Conservation (phyloP, 2,329 filamentous ascomycete species). For the Elsinoe fawcettii region DNA sequence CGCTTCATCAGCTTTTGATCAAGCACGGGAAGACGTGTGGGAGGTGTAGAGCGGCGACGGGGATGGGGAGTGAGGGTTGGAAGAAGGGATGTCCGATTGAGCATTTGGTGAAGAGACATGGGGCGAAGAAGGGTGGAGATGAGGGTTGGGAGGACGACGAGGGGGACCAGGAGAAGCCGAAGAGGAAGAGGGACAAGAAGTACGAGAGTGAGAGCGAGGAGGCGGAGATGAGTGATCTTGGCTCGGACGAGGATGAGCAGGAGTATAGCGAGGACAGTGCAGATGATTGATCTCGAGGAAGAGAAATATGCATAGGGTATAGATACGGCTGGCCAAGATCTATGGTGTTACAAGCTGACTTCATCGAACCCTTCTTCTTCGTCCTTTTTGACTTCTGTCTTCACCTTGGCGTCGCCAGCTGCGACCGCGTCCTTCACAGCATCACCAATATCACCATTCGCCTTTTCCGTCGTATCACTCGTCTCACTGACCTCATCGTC, state of each 20-base stretch:
- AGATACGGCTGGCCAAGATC: not conserved
- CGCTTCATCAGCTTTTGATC: conserved; percentile 55
- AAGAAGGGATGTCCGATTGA: conserved; percentile 57
- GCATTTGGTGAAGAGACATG: conserved; percentile 52
- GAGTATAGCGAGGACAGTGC: conserved; percentile 3
- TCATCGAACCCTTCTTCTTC: conserved; percentile 7
- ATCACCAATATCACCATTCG: not conserved
- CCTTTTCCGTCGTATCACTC: conserved; percentile 13
- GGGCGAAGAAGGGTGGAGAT: conserved; percentile 42
- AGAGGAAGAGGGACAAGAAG: conserved; percentile 72
- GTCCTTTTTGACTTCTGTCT: conserved; percentile 1
- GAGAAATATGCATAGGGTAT: not conserved
- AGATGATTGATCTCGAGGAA: not conserved
- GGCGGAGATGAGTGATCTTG: conserved; percentile 27
- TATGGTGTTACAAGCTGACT: conserved; percentile 3
- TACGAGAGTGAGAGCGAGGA: conserved; percentile 59
- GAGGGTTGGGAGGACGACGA: conserved; percentile 56
- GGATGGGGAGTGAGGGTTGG: conserved; percentile 55
- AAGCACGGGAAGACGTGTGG: conserved; percentile 56
- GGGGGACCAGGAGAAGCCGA: conserved; percentile 74
- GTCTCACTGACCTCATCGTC: conserved; percentile 9
- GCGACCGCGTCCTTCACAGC: not conserved
- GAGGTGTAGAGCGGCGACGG: conserved; percentile 54
- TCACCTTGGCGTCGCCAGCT: not conserved
- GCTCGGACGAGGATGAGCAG: conserved; percentile 23